A percentile compares a stretch with the other conserved stretches of the same genome.
Conservation (phyloP, 2,329 filamentous ascomycete genomes). For the Penicillium sp. region DNA sequence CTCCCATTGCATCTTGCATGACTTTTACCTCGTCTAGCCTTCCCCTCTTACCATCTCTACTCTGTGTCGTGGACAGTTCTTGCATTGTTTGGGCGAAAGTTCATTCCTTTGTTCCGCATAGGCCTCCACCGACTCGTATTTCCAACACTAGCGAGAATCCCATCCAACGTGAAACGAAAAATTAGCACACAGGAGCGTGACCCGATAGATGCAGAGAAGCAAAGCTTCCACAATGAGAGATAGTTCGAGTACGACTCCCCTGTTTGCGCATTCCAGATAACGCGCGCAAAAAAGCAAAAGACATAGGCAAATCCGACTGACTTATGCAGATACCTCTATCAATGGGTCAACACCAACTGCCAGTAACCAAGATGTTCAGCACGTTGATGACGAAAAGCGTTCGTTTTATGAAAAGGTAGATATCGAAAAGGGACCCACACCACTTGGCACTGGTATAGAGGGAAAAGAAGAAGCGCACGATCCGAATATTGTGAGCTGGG, state of each 20-base stretch:
- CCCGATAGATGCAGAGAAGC: background rate
- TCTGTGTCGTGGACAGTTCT: background rate
- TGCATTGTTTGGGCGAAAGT: background rate
- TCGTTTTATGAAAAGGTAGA: slow-evolving; percentile 3
- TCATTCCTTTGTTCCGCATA: background rate
- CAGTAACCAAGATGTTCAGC: slow-evolving; percentile 9
- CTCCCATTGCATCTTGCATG: background rate
- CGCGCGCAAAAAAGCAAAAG: background rate
- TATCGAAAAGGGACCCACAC: slow-evolving; percentile 9
- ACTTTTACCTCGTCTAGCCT: background rate
- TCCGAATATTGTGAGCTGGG: slow-evolving; percentile 56
- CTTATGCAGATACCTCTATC: slow-evolving; percentile 10
- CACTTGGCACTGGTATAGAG: background rate
- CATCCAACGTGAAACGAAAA: background rate
- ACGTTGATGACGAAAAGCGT: slow-evolving; percentile 6
- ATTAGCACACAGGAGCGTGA: background rate
- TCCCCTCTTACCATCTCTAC: background rate
- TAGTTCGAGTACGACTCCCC: background rate
- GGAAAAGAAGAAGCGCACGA: slow-evolving; percentile 19
- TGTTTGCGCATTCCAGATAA: background rate
- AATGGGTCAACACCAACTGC: slow-evolving; percentile 15
- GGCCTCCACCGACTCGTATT: background rate
- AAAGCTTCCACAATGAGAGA: background rate
- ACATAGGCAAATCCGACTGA: background rate
- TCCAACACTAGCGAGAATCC: background rate